Evolutionary conservation across 345 rosid genomes (phyloP), one percentile per base, ranked within the genome.

Genomic region (Euphorbia tirucalli): DNA sequence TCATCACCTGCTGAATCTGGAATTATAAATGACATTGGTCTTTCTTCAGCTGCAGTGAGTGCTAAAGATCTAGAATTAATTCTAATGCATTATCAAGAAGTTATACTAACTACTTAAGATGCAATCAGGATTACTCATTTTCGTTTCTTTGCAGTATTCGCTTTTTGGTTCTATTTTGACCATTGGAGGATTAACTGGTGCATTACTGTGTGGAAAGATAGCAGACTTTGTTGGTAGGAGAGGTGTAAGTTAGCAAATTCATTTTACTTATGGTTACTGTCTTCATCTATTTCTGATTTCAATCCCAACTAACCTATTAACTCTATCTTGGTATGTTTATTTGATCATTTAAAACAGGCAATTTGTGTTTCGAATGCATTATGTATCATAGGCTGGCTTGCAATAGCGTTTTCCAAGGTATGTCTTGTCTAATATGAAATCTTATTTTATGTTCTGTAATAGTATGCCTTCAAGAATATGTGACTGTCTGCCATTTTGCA

Each of bases 401-500:
- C 77, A 44, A 83, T 87, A 41, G 82, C 80, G 25, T 83, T 84
- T 32, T 71, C 90, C 3, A 73, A 85, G 86, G 86, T 87, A 15
- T n/a, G n/a, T n/a, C n/a, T n/a, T n/a, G n/a, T n/a, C n/a, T n/a
- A n/a, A n/a, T n/a, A n/a, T n/a, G n/a, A n/a, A n/a, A n/a, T n/a
- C n/a, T n/a, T n/a, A n/a, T n/a, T n/a, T n/a, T n/a, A n/a, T n/a
- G n/a, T n/a, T n/a, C n/a, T n/a, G n/a, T n/a, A n/a, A n/a, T n/a
- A n/a, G n/a, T n/a, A n/a, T n/a, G n/a, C 27, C 13, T 58, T 58
- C 14, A 28, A 10, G 60, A n/a, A n/a, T n/a, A n/a, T n/a, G n/a
- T n/a, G n/a, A n/a, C n/a, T n/a, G n/a, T n/a, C n/a, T n/a, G n/a
- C n/a, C n/a, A n/a, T n/a, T n/a, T n/a, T n/a, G n/a, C n/a, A n/a